Evolutionary conservation across 805 yeast genomes (phyloP), one percentile per base, ranked within the genome.

Genomic region (Yamadazyma endophytica): DNA sequence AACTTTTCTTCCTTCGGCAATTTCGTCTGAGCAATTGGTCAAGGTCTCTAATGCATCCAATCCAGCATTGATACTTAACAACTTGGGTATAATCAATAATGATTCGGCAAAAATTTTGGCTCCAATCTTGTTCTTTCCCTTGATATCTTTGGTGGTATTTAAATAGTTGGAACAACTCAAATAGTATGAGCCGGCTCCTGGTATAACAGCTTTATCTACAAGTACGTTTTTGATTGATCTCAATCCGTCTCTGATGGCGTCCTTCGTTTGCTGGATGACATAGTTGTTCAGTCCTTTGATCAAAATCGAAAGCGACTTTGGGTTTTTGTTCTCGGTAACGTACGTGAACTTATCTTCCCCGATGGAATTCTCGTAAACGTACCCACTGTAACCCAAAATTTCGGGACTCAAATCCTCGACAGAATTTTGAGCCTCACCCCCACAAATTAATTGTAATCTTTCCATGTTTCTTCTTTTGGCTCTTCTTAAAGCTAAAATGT

Each of bases 391-490:
- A 15, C 99, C 99, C 39, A 92, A 70, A 5, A 86, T 70, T 2
- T 70, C 73, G 4, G 94, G 87, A 5, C 81, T 51, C 49, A 92
- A 71, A 56, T 90, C 97, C 52, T 92, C 99, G 27, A 89, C 97
- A 9, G 96, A 82, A 62, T 92, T 92, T 64, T 90, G 97, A 6
- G 97, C 97, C 55, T 83, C 92, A 48, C 98, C 99, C 18, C 97
- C 98, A 42, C 95, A 85, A 32, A 88, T 87, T 39, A 92, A 73
- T 64, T 92, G 99, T 54, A 92, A 72, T 57, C 99, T 80, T 68
- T 92, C 99, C 98, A 92, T 90, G 62, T 92, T 92, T 68, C 99
- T 82, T 70, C 99, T 80, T 70, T 92, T 92, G 26, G 99, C 99
- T 55, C 98, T 79, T 70, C 99, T 81, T 49, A 92, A 72, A 1